Percentiles rank a stretch among this genome's conserved stretches.
Evolutionary conservation across 345 rosid genomes (phyloP).

Genomic region (Fremontodendron californicum): DNA sequence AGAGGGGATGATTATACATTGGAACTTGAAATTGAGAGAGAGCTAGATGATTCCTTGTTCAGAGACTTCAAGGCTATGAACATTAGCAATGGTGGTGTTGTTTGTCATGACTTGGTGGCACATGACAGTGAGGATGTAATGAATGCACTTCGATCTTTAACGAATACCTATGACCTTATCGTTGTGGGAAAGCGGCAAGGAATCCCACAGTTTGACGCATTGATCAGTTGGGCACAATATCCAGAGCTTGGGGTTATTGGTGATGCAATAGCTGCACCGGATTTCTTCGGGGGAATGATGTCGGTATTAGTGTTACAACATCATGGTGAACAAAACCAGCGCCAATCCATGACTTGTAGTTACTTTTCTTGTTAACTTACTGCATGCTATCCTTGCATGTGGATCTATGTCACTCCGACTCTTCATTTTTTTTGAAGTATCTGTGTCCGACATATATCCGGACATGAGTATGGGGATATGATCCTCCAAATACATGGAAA

Average conservation of each 20-base stretch:
- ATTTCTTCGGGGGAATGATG: background rate
- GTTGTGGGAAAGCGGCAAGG: constrained; percentile 4
- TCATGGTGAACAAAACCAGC: too few relatives aligned
- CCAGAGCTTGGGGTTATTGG: constrained; percentile 3
- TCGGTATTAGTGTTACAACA: constrained; percentile 1
- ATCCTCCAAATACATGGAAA: too few relatives aligned
- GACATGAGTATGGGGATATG: too few relatives aligned
- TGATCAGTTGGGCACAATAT: background rate
- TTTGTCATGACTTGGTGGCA: background rate
- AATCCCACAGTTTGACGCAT: background rate
- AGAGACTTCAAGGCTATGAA: constrained; percentile 4
- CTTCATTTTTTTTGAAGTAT: too few relatives aligned
- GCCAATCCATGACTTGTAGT: background rate
- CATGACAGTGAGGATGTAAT: background rate
- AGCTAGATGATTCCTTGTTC: background rate
- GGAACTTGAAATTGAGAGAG: background rate
- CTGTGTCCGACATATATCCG: too few relatives aligned
- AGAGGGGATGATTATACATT: background rate
- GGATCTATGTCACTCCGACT: too few relatives aligned
- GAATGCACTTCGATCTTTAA: background rate
- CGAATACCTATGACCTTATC: background rate
- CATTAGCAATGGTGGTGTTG: background rate
- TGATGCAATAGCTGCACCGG: background rate
- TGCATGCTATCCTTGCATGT: too few relatives aligned
- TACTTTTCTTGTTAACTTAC: background rate